Base-by-base conservation (phyloP, 768 basidiomycete genomes). In the Lactifluus rugatus region DNA sequence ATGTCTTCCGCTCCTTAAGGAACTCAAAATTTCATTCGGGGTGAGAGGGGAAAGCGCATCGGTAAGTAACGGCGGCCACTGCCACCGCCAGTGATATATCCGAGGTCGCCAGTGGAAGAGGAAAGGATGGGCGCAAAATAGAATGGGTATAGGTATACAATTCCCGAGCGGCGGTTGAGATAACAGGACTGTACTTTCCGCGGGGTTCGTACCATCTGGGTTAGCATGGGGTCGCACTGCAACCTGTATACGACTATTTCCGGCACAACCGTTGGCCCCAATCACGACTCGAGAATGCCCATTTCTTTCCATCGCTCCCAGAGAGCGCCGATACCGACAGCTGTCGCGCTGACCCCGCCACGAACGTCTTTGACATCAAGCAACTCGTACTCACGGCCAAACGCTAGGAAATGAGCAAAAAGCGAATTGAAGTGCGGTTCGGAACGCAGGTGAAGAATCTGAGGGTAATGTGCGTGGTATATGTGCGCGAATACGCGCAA, bases 391-490 rank as follows among this genome's bases (percentile, higher is more conserved):
- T 97, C 92, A 50, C 81, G 80, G 0, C 95, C 95, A 66, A 98
- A 98, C 0, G 94, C 93, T 51, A 98, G 76, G 74, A 96, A 99
- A 72, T 98, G 95, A 0, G 95, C 95, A 71, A 98, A 98, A 37
- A 98, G 83, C 3, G 93, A 95, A 71, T 95, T 95, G 75, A 95
- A 94, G 70, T 95, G 93, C 0, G 90, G 90, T 68, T 98, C 95
- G 10, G 88, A 84, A 41, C 91, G 89, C 25, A 98, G 81, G 68
- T 98, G 93, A 23, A 98, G 81, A 67, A 97, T 87, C 64, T 89
- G 85, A 2, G 79, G 77, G 69, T 93, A 98, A 68, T 98, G 95
- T 9, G 91, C 89, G 69, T 97, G 87, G 70, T 97, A 98, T 66
- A 98, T 82, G 75, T 98, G 95, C 10, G 95, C 94, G 68, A 97